Evolutionary conservation across 441 rosid species (phyloP).

Genomic region (Viola pubescens): DNA sequence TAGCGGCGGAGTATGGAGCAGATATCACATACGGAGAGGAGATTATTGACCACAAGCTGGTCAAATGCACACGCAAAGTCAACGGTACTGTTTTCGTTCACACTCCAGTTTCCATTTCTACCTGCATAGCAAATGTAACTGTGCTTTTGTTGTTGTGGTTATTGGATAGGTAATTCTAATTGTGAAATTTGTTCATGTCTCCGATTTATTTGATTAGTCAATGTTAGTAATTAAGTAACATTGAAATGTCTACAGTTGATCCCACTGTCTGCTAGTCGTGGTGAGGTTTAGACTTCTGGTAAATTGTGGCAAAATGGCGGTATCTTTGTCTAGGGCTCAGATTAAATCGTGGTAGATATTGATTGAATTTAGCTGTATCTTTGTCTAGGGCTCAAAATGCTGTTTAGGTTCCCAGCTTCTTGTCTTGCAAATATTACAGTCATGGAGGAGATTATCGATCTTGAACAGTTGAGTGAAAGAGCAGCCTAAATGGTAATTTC

Average conservation of each 20-base stretch:
- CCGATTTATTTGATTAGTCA: no score
- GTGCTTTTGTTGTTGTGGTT: no score
- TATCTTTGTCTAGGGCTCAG: conserved; percentile 12
- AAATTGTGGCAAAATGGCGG: conserved; percentile 2
- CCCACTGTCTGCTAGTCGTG: no score
- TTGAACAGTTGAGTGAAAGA: conserved; percentile 18
- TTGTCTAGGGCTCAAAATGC: conserved; percentile 15
- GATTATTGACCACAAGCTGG: conserved; percentile 60
- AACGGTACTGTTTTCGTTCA: conserved; percentile 32
- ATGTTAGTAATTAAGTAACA: no score
- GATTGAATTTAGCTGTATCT: conserved; percentile 12
- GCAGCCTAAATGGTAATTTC: conserved; percentile 19
- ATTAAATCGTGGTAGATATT: no score
- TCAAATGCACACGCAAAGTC: conserved; percentile 55
- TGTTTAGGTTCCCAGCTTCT: conserved; percentile 25
- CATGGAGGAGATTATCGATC: conserved; percentile 26
- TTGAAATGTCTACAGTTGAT: no score
- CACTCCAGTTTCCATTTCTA: background rate
- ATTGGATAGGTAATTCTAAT: no score
- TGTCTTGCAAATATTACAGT: conserved; percentile 21
- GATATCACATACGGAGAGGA: conserved; percentile 83
- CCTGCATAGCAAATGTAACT: no score
- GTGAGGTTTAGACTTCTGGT: background rate
- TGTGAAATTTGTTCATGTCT: no score
- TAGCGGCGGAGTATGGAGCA: conserved; percentile 76